Evolutionary conservation across 352 stramenopile species (phyloP).

Genomic region (Pythium brachiatum): DNA sequence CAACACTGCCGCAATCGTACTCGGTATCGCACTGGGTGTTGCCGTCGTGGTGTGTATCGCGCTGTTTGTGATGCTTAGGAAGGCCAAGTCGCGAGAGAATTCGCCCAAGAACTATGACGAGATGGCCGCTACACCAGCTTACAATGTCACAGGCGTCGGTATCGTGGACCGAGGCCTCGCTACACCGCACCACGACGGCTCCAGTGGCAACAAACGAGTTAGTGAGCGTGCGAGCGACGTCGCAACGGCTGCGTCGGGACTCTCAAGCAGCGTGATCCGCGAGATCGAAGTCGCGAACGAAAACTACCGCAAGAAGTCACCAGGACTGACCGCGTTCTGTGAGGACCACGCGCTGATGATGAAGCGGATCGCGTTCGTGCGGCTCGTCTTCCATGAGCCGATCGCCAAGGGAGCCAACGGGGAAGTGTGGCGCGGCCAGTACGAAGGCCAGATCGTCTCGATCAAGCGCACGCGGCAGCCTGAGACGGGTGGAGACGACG

Average conservation of each 20-base stretch:
- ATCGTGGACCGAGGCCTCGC: background rate
- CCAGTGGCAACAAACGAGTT: background rate
- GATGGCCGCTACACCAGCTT: background rate
- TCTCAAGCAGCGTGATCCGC: background rate
- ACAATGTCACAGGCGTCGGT: background rate
- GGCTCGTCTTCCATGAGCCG: constrained; percentile 1
- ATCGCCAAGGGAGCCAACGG: constrained; percentile 13
- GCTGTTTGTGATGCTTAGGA: constrained; percentile 26
- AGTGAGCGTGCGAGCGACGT: constrained; percentile 4
- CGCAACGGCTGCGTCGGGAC: background rate
- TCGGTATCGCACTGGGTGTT: constrained; percentile 7
- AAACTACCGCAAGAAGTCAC: constrained; percentile 10
- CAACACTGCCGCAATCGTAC: background rate
- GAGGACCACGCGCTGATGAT: constrained; percentile 16
- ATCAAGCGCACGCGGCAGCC: constrained; percentile 1
- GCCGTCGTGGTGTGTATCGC: constrained; percentile 22
- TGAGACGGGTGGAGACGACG: background rate
- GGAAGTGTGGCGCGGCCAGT: constrained; percentile 1
- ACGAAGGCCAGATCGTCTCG: background rate
- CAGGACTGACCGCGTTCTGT: constrained; percentile 5
- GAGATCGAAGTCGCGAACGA: constrained; percentile 15
- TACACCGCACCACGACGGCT: background rate
- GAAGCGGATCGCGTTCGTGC: constrained; percentile 9
- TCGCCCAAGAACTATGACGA: background rate
- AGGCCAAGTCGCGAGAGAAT: constrained; percentile 5